A percentile compares a stretch with the other conserved stretches of the same genome.
Evolutionary conservation across 768 basidiomycete genomes (phyloP).

Genomic region (Suillus weaverae): DNA sequence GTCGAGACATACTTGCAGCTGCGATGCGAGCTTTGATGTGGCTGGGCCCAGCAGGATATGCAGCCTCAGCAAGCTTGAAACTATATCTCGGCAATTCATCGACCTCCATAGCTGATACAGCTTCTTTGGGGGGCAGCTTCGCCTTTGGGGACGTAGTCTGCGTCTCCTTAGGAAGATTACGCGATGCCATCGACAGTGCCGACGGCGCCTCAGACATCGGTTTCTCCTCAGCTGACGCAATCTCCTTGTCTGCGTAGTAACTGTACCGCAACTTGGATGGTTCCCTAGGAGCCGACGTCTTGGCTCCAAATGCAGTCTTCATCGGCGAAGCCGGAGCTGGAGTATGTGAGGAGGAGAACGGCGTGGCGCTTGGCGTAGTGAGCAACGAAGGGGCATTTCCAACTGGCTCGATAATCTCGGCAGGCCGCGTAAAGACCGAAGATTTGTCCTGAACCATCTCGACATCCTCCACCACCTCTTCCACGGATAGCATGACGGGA

Average conservation of each 20-base stretch:
- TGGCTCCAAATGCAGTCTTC: conserved; percentile 33
- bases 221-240: conserved; percentile 19
- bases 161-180: conserved; percentile 30
- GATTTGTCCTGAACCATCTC: conserved; percentile 29
- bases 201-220: conserved; percentile 3
- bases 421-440: conserved; percentile 27
- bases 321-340: conserved; percentile 11
- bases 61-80: conserved; percentile 22
- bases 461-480: conserved; percentile 32
- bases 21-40: conserved; percentile 28
- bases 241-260: conserved; percentile 57
- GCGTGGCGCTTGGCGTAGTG: conserved; percentile 14
- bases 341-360: conserved; percentile 22
- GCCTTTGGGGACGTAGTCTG: conserved; percentile 15
- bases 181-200: conserved; percentile 16
- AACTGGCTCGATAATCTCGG: conserved; percentile 42
- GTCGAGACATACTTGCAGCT: conserved; percentile 40
- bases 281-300: conserved; percentile 65
- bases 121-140: conserved; percentile 29
- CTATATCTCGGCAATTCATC: conserved; percentile 37
- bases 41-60: conserved; percentile 22
- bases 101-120: conserved; percentile 29
- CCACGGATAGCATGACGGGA: neutral
- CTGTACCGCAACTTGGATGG: conserved; percentile 79
- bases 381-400: conserved; percentile 23